A percentile compares a stretch with the other conserved stretches of the same genome.
Evolutionary conservation across 306 rosid genomes (phyloP).

Genomic region (Senna tora): DNA sequence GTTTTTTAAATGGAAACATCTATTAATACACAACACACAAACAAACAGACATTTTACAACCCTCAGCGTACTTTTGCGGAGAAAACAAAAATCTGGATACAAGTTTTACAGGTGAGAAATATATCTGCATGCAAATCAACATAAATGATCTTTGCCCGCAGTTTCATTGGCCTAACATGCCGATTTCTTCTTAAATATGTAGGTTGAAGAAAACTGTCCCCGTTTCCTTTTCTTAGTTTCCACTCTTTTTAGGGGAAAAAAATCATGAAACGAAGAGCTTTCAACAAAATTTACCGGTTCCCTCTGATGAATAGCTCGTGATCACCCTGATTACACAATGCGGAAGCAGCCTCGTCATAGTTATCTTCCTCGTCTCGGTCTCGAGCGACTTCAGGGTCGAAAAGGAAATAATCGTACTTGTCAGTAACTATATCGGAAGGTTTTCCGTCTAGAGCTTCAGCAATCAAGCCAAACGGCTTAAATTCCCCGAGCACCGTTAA

Average conservation of each 20-base stretch:
- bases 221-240: neutral
- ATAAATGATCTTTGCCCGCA: neutral
- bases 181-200: neutral
- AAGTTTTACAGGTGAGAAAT: neutral
- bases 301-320: slow-evolving; percentile 89
- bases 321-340: slow-evolving; percentile 63
- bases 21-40: neutral
- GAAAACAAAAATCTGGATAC: neutral
- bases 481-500: slow-evolving; percentile 88
- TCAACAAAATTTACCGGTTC: slow-evolving; percentile 57
- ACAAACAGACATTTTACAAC: slow-evolving; percentile 10
- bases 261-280: slow-evolving; percentile 19
- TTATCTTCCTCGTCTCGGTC: slow-evolving; percentile 61
- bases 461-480: slow-evolving; percentile 93
- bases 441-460: slow-evolving; percentile 92
- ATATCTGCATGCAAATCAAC: neutral
- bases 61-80: neutral
- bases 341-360: slow-evolving; percentile 53
- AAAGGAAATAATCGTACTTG: slow-evolving; percentile 82
- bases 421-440: slow-evolving; percentile 57
- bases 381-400: slow-evolving; percentile 72
- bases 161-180: no score
- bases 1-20: neutral
- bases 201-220: neutral
- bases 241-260: slow-evolving; percentile 25